Base-by-base conservation (phyloP, 768 basidiomycete genomes). In the Hemileccinum rubropunctum region DNA sequence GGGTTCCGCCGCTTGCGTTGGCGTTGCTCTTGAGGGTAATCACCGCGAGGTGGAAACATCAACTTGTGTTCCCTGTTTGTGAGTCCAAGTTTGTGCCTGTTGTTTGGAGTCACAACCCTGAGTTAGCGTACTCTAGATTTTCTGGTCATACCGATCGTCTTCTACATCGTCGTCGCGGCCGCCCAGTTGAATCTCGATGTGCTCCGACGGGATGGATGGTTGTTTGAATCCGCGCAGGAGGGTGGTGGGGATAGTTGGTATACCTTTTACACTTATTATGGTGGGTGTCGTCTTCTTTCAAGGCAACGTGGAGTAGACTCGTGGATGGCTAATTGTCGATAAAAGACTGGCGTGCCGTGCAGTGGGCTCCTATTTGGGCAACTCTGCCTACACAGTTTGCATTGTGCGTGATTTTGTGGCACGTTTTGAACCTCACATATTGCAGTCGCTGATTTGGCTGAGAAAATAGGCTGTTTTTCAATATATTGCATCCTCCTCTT, bases 381-480 rank as follows among this genome's bases (percentile, higher is more conserved):
- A 95, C 92, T 0, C 71, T 99, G 61, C 95, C 95, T 4, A 98
- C 95, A 1, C 95, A 98, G 63, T 82, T 98, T 51, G 95, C 95
- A 4, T 66, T 99, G 83, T 87, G 53, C 62, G 89, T 71, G 58
- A 65, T 47, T 56, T 39, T 52, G 65, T 32, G 18, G 18, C 14
- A 11, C 4, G 3, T 18, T 30, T 33, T 1, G 17, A 12, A 7
- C 4, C 17, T 20, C 1, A 5, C 37, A 5, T 6, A 9, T 41
- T 8, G 6, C 23, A 2, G 28, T 8, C 28, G 26, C 52, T 72
- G 36, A 65, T 70, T 45, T 65, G 66, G 15, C 61, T 63, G 12
- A 41, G 21, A 23, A 11, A n/a, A 27, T 48, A 88, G 87, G 50
- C 53, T 92, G 32, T 91, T 92, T 63, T 91, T 92, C 71, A 91